A percentile compares a stretch with the other conserved stretches of the same genome.
Evolutionary conservation across 495 filamentous ascomycete species (phyloP).

Genomic region (Delitschia confertaspora): DNA sequence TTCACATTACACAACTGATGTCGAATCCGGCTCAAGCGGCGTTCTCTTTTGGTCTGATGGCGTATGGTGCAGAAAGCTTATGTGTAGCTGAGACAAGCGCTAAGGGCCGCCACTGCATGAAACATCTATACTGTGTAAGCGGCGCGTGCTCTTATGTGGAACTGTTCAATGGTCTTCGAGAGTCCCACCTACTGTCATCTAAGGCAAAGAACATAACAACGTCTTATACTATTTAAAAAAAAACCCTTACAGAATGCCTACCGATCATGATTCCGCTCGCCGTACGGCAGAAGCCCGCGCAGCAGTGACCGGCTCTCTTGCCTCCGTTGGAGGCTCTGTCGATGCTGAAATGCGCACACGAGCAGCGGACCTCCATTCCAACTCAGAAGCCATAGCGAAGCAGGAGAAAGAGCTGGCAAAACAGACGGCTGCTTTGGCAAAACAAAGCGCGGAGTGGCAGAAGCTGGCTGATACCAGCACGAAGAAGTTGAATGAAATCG

Average conservation of each 20-base stretch:
- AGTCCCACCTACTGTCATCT: constrained; percentile 4
- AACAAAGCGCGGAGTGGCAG: constrained; percentile 61
- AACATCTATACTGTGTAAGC: constrained; percentile 10
- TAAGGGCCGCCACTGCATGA: neutral
- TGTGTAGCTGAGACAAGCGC: constrained; percentile 1
- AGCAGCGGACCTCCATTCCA: constrained; percentile 65
- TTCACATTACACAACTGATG: no score
- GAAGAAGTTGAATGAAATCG: constrained; percentile 78
- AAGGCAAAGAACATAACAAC: constrained; percentile 3
- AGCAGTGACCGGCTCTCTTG: constrained; percentile 69
- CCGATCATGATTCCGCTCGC: constrained; percentile 19
- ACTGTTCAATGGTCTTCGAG: neutral
- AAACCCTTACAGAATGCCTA: constrained; percentile 18
- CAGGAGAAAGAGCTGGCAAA: constrained; percentile 64
- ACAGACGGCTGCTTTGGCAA: constrained; percentile 55
- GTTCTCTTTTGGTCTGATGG: neutral
- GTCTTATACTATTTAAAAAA: neutral
- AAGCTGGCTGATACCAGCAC: constrained; percentile 60
- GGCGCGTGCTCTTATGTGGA: constrained; percentile 4
- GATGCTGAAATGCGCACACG: constrained; percentile 64
- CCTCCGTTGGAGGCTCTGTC: constrained; percentile 58
- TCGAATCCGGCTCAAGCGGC: constrained; percentile 14
- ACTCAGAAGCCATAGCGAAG: constrained; percentile 55
- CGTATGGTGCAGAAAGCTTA: constrained; percentile 20
- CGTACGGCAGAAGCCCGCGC: constrained; percentile 58